phyloP scores from a whole-genome alignment of 306 rosid genomes.

The Senna siamea region DNA sequence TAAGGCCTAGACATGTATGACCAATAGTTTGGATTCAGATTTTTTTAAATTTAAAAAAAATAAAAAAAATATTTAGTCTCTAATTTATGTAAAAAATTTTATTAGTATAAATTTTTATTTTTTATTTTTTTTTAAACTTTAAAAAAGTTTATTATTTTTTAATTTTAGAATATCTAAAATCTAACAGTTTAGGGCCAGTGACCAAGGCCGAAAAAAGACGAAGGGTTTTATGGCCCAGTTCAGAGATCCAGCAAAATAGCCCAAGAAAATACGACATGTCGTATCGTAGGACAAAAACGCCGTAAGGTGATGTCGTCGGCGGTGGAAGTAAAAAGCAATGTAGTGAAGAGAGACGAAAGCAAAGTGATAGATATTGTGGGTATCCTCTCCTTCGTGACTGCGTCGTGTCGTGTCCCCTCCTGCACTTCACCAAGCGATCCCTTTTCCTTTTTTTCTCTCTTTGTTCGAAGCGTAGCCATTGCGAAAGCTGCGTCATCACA shows the following conservation, averaged over 20 bases:
- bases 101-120: too few relatives aligned
- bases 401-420: slow-evolving; percentile 42
- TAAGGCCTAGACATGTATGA: too few relatives aligned
- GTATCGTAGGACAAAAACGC: background rate
- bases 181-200: too few relatives aligned
- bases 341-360: background rate
- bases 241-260: background rate
- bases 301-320: background rate
- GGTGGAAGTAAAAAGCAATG: background rate
- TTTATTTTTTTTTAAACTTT: too few relatives aligned
- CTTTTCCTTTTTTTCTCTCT: background rate
- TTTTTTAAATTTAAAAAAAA: too few relatives aligned
- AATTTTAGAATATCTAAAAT: too few relatives aligned
- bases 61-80: too few relatives aligned
- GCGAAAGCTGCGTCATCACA: too few relatives aligned
- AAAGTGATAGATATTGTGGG: background rate
- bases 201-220: too few relatives aligned
- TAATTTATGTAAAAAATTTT: too few relatives aligned
- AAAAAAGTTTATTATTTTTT: too few relatives aligned
- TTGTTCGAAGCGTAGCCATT: background rate
- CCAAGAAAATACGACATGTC: background rate
- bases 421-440: slow-evolving; percentile 56
- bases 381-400: background rate
- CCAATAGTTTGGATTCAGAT: too few relatives aligned
- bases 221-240: background rate